These are phyloP conservation scores for Candida lessepsii DNA, from an alignment of 805 yeast species.

Conservation along the genomic window DNA sequence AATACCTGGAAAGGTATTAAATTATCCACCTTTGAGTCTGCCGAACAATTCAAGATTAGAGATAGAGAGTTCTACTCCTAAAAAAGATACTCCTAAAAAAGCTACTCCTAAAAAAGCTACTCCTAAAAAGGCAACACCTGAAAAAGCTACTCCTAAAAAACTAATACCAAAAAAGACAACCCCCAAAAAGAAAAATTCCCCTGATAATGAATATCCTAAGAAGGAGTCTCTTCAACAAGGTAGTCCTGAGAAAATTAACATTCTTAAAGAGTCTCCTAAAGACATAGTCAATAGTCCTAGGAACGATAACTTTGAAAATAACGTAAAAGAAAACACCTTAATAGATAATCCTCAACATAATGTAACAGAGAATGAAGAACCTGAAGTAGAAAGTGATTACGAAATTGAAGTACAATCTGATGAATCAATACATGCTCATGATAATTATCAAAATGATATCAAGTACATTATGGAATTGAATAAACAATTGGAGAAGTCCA, in stretches of 20 bases:
- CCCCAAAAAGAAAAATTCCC: too few relatives aligned
- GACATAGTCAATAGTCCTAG: too few relatives aligned
- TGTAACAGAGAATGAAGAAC: too few relatives aligned
- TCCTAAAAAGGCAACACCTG: background rate
- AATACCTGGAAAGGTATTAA: background rate
- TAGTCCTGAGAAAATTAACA: background rate
- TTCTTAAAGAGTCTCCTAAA: background rate
- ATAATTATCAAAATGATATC: slow-evolving; percentile 11
- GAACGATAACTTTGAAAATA: too few relatives aligned
- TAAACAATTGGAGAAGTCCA: slow-evolving; percentile 10
- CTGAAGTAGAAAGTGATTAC: slow-evolving; percentile 1
- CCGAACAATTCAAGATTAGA: slow-evolving; percentile 3
- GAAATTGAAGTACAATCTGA: slow-evolving; percentile 2
- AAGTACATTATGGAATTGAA: slow-evolving; percentile 11
- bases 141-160: background rate
- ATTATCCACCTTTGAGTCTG: background rate
- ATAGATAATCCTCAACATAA: too few relatives aligned
- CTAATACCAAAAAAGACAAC: too few relatives aligned
- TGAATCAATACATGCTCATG: slow-evolving; percentile 1
- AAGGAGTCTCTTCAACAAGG: background rate
- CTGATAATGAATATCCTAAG: too few relatives aligned
- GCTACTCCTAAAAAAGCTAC: background rate
- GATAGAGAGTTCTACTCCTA: slow-evolving; percentile 4
- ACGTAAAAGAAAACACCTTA: too few relatives aligned
- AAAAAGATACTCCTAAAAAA: background rate